Evolutionary conservation across 257 asterid genomes (phyloP).

Genomic region (Solanum chaucha): DNA sequence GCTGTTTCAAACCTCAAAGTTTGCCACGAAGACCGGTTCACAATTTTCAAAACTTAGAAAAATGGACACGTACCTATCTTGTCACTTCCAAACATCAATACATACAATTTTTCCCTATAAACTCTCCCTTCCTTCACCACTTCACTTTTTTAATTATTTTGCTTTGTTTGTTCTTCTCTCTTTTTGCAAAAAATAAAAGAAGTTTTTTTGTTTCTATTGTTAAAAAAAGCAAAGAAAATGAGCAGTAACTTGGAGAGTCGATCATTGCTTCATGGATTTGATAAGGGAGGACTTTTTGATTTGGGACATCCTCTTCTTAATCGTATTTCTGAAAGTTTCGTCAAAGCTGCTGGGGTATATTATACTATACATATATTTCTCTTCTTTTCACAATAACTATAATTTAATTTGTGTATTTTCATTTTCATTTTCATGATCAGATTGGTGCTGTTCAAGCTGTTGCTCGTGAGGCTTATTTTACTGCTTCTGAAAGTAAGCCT

Average conservation of each 20-base stretch:
- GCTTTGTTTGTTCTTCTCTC: no score
- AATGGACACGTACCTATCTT: neutral
- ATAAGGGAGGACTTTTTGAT: conserved; percentile 48
- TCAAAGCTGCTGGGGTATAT: conserved; percentile 76
- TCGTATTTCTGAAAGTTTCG: conserved; percentile 72
- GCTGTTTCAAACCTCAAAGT: neutral
- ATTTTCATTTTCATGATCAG: neutral
- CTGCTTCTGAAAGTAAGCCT: no score
- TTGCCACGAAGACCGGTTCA: neutral
- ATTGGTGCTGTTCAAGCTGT: no score
- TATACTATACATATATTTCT: neutral
- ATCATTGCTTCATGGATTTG: conserved; percentile 44
- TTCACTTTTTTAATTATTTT: neutral
- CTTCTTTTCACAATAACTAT: neutral
- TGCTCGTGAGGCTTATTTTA: no score
- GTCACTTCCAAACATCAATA: neutral
- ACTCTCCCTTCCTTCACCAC: neutral
- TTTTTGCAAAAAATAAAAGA: neutral
- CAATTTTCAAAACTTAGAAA: neutral
- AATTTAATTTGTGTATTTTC: neutral
- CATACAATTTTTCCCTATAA: neutral
- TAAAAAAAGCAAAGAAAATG: conserved; percentile 12
- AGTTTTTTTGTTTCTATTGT: neutral
- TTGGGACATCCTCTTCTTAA: conserved; percentile 87
- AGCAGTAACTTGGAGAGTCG: conserved; percentile 50